Percentiles rank a stretch among this genome's conserved stretches.
Evolutionary conservation across 441 rosid genomes (phyloP).

Genomic region (Syzygium syzygioides): DNA sequence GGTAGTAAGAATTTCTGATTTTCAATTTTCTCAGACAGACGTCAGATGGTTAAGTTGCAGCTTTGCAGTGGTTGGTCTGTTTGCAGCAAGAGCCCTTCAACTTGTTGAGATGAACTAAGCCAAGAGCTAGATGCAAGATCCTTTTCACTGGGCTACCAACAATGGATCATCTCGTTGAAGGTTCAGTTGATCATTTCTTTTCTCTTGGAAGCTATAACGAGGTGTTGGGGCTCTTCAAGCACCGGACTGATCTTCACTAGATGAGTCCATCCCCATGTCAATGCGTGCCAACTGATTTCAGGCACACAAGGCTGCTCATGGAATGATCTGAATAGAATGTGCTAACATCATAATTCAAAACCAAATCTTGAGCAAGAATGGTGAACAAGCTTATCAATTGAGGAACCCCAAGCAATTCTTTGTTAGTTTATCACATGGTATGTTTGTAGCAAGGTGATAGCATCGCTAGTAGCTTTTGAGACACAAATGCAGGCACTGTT

Average conservation of each 20-base stretch:
- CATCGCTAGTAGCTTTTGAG: background rate
- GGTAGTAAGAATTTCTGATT: constrained; percentile 23
- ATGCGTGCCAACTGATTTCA: background rate
- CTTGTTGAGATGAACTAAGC: background rate
- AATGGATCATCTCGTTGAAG: background rate
- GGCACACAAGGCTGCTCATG: background rate
- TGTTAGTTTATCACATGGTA: background rate
- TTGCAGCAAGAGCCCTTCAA: background rate
- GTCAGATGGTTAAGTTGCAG: background rate
- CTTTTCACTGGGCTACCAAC: background rate
- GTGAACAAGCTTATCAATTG: background rate
- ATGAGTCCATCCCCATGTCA: background rate
- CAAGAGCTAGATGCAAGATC: background rate
- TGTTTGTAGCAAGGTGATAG: background rate
- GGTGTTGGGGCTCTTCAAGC: background rate
- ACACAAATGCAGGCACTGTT: background rate
- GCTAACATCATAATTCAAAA: background rate
- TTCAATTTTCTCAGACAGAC: background rate
- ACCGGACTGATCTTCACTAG: background rate
- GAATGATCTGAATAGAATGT: background rate
- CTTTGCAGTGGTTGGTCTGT: background rate
- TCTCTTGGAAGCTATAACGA: background rate
- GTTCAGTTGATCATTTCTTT: background rate
- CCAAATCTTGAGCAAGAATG: background rate
- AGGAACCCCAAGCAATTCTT: background rate